phyloP scores from a whole-genome alignment of 768 basidiomycete genomes.

The Melanogaster broomeanus region DNA sequence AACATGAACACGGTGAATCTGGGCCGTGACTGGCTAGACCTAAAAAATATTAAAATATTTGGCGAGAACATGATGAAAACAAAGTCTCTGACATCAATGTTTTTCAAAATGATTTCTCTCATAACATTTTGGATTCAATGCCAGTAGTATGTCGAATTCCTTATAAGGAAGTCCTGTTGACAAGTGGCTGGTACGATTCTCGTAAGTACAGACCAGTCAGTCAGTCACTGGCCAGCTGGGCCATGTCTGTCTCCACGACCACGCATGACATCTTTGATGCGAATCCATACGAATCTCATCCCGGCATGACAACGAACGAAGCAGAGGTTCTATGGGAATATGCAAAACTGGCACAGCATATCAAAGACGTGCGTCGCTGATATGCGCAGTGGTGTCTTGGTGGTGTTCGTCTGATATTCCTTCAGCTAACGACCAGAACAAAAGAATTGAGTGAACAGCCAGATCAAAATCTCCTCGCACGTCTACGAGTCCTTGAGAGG shows the following conservation, averaged over 20 bases:
- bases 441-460: constrained; percentile 72
- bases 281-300: constrained; percentile 78
- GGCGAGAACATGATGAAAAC: no score
- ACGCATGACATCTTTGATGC: constrained; percentile 45
- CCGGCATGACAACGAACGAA: constrained; percentile 65
- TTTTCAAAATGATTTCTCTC: no score
- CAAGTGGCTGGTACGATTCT: constrained; percentile 22
- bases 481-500: constrained; percentile 80
- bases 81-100: no score
- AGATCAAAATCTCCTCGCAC: constrained; percentile 73
- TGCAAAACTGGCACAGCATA: constrained; percentile 78
- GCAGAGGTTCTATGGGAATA: constrained; percentile 91
- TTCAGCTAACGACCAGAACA: constrained; percentile 67
- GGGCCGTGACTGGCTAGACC: no score
- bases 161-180: no score
- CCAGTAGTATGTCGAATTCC: no score
- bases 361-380: constrained; percentile 63
- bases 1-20: no score
- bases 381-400: not conserved
- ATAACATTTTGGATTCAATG: no score
- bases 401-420: not conserved
- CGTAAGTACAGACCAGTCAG: constrained; percentile 11
- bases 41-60: no score
- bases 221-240: no score
- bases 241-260: constrained; percentile 22